Evolutionary conservation across 2,329 filamentous ascomycete genomes (phyloP), one percentile per base, ranked within the genome.

Genomic region (Stagonosporopsis rhizophila): DNA sequence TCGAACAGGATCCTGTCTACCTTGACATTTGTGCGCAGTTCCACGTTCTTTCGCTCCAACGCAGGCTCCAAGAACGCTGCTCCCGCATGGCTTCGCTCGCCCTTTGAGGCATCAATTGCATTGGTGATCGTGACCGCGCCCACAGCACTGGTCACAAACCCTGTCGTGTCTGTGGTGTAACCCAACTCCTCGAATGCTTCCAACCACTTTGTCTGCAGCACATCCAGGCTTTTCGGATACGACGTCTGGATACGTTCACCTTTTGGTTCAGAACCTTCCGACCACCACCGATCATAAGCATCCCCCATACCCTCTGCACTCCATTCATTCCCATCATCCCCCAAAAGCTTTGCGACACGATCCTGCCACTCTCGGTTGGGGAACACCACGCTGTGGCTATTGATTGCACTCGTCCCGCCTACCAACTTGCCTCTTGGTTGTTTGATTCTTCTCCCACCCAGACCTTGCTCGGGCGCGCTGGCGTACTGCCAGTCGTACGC

Each of bases 341-440:
- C 38, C 2, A 66, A 39, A 41, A 66, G 60, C 34, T 53, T 47
- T 8, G 58, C 64, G 0, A 66, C 2, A 35, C 60, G 60, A 44
- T 66, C 60, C 19, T 66, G 62, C 60, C 60, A 66, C 28, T 66
- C 62, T 17, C 50, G 27, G 17, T 60, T 65, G 4, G 62, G 62
- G 25, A 60, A 66, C 2, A 66, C 60, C 19, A 64, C 57, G 23
- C 62, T 66, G 11, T 65, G 64, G 35, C 60, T 63, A 34, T 66
- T 66, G 22, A 65, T 66, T 19, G 62, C 62, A 57, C 62, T 65
- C 23, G 46, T 65, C 19, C 60, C 64, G 6, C 64, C 62, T 2
- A 64, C 58, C 32, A 65, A 22, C 37, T 59, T 66, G 12, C 62
- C 62, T 42, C 62, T 61, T 34, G 60, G 62, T 45, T 62, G 64